Evolutionary conservation across 2,329 filamentous ascomycete genomes (phyloP).

Genomic region (Aspergillus eucalypticola): DNA sequence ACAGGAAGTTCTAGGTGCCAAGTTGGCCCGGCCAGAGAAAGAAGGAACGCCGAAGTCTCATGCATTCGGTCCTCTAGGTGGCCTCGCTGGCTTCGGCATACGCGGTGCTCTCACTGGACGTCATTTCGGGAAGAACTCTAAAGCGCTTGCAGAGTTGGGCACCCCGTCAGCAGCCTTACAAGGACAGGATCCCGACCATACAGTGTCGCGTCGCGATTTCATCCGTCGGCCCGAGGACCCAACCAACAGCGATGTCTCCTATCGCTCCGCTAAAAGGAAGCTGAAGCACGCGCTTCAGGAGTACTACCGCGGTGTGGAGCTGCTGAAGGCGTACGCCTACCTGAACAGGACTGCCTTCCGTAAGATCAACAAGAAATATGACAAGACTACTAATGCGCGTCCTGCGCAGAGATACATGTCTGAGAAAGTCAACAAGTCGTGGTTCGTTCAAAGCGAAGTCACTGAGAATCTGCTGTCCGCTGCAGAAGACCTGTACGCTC

Average conservation of each 20-base stretch:
- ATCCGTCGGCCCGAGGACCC: conserved; percentile 45
- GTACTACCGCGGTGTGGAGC: conserved; percentile 86
- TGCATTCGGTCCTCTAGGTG: conserved; percentile 26
- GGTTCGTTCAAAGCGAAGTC: conserved; percentile 87
- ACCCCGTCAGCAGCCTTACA: conserved; percentile 40
- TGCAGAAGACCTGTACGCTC: conserved; percentile 87
- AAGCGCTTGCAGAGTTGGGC: conserved; percentile 48
- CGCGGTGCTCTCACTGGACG: conserved; percentile 47
- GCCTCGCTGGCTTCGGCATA: conserved; percentile 32
- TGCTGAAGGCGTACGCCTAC: conserved; percentile 87
- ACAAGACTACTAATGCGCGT: conserved; percentile 80
- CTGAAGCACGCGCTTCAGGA: conserved; percentile 89
- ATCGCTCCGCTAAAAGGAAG: conserved; percentile 85
- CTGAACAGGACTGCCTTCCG: conserved; percentile 91
- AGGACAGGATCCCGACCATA: conserved; percentile 29
- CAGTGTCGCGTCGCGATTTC: conserved; percentile 50
- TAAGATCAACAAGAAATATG: conserved; percentile 98
- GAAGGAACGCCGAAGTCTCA: conserved; percentile 23
- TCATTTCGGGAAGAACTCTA: conserved; percentile 58
- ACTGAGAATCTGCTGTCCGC: conserved; percentile 76
- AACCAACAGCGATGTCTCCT: conserved; percentile 65
- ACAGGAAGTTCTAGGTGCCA: conserved; percentile 62
- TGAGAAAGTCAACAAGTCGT: conserved; percentile 85
- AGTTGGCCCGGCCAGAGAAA: conserved; percentile 22
- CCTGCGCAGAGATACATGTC: conserved; percentile 80